Base-by-base conservation (phyloP, 805 yeast species). In the Wickerhamiella galacta region DNA sequence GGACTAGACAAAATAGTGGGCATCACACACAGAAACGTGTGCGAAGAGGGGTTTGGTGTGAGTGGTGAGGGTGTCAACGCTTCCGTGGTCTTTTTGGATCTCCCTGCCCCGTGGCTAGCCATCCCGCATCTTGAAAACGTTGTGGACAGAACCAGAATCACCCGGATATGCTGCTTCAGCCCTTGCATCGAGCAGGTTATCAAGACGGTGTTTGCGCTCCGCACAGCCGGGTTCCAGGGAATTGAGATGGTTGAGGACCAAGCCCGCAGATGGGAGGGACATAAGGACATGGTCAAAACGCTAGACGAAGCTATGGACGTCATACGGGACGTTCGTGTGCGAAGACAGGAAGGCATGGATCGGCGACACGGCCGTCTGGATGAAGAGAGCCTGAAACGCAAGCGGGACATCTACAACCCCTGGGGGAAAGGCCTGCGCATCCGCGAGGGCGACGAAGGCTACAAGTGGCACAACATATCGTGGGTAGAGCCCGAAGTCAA, bases 181-280 rank as follows among this genome's bases (percentile, higher is more conserved):
- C 99, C 99, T 7, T 90, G 99, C 55, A 79, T 90, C 30, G 99
- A 90, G 56, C 99, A 90, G 58, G 98, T 90, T 3, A 76, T 76
- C 37, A 75, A 79, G 50, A 80, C 96, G 0, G 72, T 87, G 9
- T 75, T 70, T 41, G 75, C 79, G 0, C 58, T 90, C 37, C 73
- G 75, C 43, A 66, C 61, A 21, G 52, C 73, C 27, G 94, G 93
- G 1, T 90, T 95, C 94, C 64, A 68, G 4, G 66, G 70, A 12
- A 72, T 90, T 16, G 94, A 90, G 54, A 79, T 82, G 85, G 92
- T 87, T 3, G 96, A 87, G 50, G 74, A 83, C 31, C 75, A 77
- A 26, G 81, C 85, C 6, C 71, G 68, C 44, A 68, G 79, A 43
- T 87, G 81, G 78, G 96, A 85, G 52, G 80, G 92, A 10, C 73